Base-by-base conservation (phyloP, 768 basidiomycete genomes). In the Gymnopilus dilepis region DNA sequence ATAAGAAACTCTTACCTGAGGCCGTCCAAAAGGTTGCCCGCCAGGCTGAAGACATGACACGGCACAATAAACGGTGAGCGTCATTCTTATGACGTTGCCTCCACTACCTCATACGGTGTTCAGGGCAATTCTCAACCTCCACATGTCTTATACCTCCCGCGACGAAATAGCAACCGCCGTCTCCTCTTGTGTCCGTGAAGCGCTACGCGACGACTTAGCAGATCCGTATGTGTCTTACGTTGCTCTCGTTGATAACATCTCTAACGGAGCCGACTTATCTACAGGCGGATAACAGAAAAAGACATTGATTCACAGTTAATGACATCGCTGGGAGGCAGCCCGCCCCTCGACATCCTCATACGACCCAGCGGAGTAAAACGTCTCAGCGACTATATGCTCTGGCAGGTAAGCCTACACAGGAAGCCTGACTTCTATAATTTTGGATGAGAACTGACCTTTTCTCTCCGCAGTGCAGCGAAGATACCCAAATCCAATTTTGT, bases 81-180 rank as follows among this genome's bases (percentile, higher is more conserved):
- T 60, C n/a, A n/a, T n/a, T n/a, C 42, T 17, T 31, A n/a, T 26
- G 17, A 11, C 30, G 2, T 37, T 40, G 43, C 37, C 53, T 63
- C 53, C 22, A 17, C 28, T 7, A 34, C 28, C 31, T 26, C 31
- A 15, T 30, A 34, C 17, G 33, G 6, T 56, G 21, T 52, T 19
- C 58, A 98, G 96, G 31, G 88, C 92, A 1, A 89, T 96, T 26
- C 80, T 99, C 34, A 98, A 99, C 70, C 78, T 99, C 4, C 94
- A 92, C 76, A 94, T 95, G 82, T 90, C 97, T 0, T 99, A 98
- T 70, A 83, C 94, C 4, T 91, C 95, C 1, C 84, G 90, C 28
- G 93, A 99, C 70, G 97, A 99, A 74, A 95, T 99, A 12, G 84
- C 92, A 2, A 85, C 86, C 0, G 92, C 97, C 0, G 84, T 98